Evolutionary conservation across 345 rosid species (phyloP).

Genomic region (Pistacia vera): DNA sequence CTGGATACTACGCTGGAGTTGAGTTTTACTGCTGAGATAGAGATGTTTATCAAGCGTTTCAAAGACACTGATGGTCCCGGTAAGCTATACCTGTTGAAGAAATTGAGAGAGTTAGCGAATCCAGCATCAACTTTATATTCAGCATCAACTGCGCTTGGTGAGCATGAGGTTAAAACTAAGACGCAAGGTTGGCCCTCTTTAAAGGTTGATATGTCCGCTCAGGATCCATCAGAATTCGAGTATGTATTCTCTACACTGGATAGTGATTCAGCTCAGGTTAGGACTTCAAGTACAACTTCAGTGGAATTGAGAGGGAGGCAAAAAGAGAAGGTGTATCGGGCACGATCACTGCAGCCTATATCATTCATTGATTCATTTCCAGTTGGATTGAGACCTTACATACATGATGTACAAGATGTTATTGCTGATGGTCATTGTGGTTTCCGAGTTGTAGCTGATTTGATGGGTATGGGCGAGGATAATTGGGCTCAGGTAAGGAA

Average conservation of each 20-base stretch:
- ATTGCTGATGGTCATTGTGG: constrained; percentile 11
- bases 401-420: constrained; percentile 21
- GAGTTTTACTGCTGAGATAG: constrained; percentile 19
- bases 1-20: constrained; percentile 15
- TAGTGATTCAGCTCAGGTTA: constrained; percentile 9
- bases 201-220: neutral
- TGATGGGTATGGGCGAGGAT: constrained; percentile 19
- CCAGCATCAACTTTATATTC: neutral
- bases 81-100: constrained; percentile 12
- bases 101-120: constrained; percentile 15
- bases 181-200: neutral
- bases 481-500: constrained; percentile 20
- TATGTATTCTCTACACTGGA: constrained; percentile 13
- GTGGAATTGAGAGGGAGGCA: constrained; percentile 11
- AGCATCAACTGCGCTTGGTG: neutral
- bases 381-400: constrained; percentile 17
- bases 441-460: constrained; percentile 19
- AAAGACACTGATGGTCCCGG: constrained; percentile 18
- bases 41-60: constrained; percentile 18
- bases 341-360: neutral
- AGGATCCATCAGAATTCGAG: constrained; percentile 15
- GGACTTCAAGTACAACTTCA: constrained; percentile 19
- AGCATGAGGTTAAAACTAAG: neutral
- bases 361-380: constrained; percentile 20
- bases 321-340: constrained; percentile 7